These are phyloP conservation scores for Ambrosia trifida DNA, from an alignment of 129 eudicot genomes.

Conservation along the genomic window DNA sequence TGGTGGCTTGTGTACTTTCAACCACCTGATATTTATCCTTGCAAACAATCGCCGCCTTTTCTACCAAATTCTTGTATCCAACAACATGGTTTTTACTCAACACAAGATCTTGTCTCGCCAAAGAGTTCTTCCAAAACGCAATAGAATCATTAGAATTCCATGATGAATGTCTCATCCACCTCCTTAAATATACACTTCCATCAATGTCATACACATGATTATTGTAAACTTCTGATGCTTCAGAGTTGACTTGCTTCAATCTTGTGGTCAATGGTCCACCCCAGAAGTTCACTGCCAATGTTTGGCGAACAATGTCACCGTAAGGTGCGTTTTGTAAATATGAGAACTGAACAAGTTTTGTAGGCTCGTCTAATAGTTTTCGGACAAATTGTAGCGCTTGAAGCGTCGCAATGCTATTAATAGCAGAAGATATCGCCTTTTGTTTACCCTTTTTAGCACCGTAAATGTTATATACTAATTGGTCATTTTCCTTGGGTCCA, in stretches of 20 bases:
- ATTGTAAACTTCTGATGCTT: conserved; percentile 32
- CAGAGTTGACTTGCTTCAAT: conserved; percentile 26
- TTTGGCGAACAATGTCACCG: conserved; percentile 85
- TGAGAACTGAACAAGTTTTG: conserved; percentile 75
- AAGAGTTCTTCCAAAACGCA: conserved; percentile 66
- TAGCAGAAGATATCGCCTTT: conserved; percentile 56
- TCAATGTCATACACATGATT: conserved; percentile 69
- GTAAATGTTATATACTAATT: conserved; percentile 51
- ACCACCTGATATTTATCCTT: conserved; percentile 56
- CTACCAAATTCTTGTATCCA: conserved; percentile 64
- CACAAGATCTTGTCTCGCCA: conserved; percentile 51
- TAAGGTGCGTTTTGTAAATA: conserved; percentile 72
- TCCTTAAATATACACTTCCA: conserved; percentile 76
- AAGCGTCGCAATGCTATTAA: conserved; percentile 72
- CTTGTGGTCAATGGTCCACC: conserved; percentile 70
- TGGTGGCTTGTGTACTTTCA: conserved; percentile 92
- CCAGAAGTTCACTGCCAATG: conserved; percentile 93
- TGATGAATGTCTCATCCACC: conserved; percentile 77
- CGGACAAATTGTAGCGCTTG: conserved; percentile 76
- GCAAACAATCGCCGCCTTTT: conserved; percentile 65
- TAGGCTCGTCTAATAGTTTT: conserved; percentile 77
- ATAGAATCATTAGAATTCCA: conserved; percentile 63
- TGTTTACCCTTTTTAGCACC: conserved; percentile 83
- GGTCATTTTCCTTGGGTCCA: conserved; percentile 76
- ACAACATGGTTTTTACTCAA: conserved; percentile 71